Evolutionary conservation across 208 protist genomes (phyloP).

Genomic region (Acanthamoeba royreba): DNA sequence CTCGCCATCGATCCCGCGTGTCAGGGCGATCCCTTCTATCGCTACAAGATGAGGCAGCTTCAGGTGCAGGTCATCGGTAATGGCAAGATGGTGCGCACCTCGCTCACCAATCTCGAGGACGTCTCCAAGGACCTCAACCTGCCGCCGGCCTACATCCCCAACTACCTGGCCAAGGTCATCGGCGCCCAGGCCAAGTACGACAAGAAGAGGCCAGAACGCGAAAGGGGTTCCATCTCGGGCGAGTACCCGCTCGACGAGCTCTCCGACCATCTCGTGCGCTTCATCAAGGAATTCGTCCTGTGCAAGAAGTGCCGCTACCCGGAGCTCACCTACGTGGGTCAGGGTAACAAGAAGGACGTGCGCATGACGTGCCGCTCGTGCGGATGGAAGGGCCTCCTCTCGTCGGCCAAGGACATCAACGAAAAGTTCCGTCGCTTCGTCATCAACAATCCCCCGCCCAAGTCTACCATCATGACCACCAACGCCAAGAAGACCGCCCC

Average conservation of each 20-base stretch:
- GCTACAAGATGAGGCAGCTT: constrained; percentile 91
- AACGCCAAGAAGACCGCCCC: background rate
- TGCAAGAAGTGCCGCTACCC: constrained; percentile 46
- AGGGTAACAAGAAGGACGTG: constrained; percentile 18
- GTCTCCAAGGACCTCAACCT: constrained; percentile 87
- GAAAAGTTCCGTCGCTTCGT: constrained; percentile 31
- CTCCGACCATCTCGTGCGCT: background rate
- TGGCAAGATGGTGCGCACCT: constrained; percentile 93
- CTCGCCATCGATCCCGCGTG: constrained; percentile 88
- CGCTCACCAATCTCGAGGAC: constrained; percentile 91
- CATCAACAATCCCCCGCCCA: constrained; percentile 32
- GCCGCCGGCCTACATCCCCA: constrained; percentile 72
- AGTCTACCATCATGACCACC: constrained; percentile 7
- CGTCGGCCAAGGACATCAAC: constrained; percentile 18
- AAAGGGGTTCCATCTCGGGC: constrained; percentile 20
- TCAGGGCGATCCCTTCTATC: constrained; percentile 88
- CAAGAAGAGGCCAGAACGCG: constrained; percentile 23
- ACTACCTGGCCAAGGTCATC: constrained; percentile 42
- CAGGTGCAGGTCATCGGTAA: constrained; percentile 90
- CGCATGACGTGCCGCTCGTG: constrained; percentile 34
- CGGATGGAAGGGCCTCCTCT: constrained; percentile 2
- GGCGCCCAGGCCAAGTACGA: constrained; percentile 33
- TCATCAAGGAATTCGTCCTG: background rate
- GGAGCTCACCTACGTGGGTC: constrained; percentile 4
- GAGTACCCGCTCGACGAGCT: constrained; percentile 9